Base-by-base conservation (phyloP, 2,329 filamentous ascomycete genomes). In the Fusarium nanum region DNA sequence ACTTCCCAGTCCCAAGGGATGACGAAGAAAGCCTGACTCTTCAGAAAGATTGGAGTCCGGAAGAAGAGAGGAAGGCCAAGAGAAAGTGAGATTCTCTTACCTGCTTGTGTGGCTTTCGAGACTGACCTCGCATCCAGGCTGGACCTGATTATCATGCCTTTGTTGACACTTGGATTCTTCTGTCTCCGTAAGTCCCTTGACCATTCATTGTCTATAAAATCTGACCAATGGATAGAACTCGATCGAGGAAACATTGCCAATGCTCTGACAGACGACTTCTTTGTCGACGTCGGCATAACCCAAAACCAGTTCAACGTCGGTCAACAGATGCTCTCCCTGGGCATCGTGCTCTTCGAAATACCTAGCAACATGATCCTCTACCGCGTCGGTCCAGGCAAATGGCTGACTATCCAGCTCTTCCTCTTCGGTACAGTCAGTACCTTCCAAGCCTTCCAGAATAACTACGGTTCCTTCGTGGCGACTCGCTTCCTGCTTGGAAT, bases 231-330 rank as follows among this genome's bases (percentile, higher is more conserved):
- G 22, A 12, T 63, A 80, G 78, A 82, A 56, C 77, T 82, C 34
- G 80, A 82, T 55, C 76, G 80, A 23, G 78, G 79, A 37, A 82
- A 82, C 64, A 81, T 86, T 79, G 75, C 81, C 59, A 85, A 84
- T 42, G 84, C 84, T 25, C 73, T 86, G 46, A 86, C 84, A 9
- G 77, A 78, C 3, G 83, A 84, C 61, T 84, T 88, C 69, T 82
- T 85, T 46, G 73, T 80, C 22, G 85, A 87, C 68, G 80, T 87
- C 22, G 76, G 79, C 18, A 82, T 87, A 64, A 81, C 80, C 5
- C 84, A 85, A 7, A 82, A 86, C 61, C 82, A 87, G 65, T 82
- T 86, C 75, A 87, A 87, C 49, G 76, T 86, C 32, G 85, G 85
- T 6, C 81, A 84, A 25, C 83, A 86, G 62, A 77, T 87, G 60